phyloP scores from a whole-genome alignment of 2,329 filamentous ascomycete species.

The Pyricularia pennisetigena region DNA sequence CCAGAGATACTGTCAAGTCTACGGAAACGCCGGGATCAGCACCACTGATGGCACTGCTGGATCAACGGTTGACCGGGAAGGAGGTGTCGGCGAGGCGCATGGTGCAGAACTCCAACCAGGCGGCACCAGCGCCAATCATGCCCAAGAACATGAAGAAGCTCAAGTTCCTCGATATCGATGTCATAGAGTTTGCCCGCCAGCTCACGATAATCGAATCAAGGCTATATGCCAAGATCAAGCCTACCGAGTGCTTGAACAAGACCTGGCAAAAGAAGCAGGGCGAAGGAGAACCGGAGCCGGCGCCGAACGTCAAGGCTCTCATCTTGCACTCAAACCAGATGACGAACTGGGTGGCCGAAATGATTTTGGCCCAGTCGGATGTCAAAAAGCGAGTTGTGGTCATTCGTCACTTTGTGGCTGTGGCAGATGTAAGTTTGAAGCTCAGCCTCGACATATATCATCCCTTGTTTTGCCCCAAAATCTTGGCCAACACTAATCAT shows the following conservation, averaged over 20 bases:
- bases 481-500: neutral
- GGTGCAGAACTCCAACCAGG: conserved; percentile 74
- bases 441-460: neutral
- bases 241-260: conserved; percentile 94
- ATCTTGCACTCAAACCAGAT: conserved; percentile 98
- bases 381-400: conserved; percentile 94
- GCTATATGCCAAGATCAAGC: conserved; percentile 90
- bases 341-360: conserved; percentile 98
- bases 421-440: conserved; percentile 70
- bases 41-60: conserved; percentile 75
- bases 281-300: conserved; percentile 73
- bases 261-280: conserved; percentile 95
- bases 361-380: conserved; percentile 92
- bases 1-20: conserved; percentile 82
- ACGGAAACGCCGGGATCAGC: conserved; percentile 86
- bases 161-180: conserved; percentile 95
- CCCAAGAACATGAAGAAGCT: conserved; percentile 99
- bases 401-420: conserved; percentile 95
- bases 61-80: conserved; percentile 80
- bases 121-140: conserved; percentile 79
- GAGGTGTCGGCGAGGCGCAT: conserved; percentile 79
- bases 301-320: conserved; percentile 88
- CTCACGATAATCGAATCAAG: conserved; percentile 94
- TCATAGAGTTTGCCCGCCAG: conserved; percentile 93
- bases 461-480: neutral